phyloP scores from a whole-genome alignment of 257 asterid genomes.

The Thymus quinquecostatus region DNA sequence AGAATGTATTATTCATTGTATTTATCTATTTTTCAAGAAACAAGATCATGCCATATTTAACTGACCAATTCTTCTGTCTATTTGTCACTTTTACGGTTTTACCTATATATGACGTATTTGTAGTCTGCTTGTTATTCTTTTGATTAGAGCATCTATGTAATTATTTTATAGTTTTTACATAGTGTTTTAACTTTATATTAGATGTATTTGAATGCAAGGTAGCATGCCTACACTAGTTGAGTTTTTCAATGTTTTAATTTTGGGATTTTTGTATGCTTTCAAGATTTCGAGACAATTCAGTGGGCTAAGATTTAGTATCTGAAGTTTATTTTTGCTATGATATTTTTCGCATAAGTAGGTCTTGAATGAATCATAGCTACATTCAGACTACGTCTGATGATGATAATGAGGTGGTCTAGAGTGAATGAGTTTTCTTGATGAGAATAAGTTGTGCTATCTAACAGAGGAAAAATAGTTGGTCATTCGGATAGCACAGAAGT shows the following conservation, averaged over 20 bases:
- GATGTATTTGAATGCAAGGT: background rate
- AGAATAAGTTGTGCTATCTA: background rate
- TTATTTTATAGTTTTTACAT: background rate
- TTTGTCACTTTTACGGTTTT: background rate
- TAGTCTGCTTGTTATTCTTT: background rate
- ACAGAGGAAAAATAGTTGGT: background rate
- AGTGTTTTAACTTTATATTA: background rate
- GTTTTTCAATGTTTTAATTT: background rate
- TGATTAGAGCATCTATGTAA: background rate
- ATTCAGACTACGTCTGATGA: background rate
- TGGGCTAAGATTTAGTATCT: background rate
- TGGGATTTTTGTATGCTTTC: conserved; percentile 7
- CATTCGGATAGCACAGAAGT: background rate
- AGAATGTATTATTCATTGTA: conserved; percentile 7
- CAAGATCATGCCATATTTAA: background rate
- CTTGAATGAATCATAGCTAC: background rate
- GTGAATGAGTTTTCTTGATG: background rate
- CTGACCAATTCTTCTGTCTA: background rate
- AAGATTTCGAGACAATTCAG: background rate
- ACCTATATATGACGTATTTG: background rate
- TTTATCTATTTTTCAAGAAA: background rate
- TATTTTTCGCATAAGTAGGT: background rate
- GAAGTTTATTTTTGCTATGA: background rate
- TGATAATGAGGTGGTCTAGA: background rate
- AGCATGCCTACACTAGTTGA: background rate